Evolutionary conservation across 148 eudicot species (phyloP).

Genomic region (Limonium bicolor): DNA sequence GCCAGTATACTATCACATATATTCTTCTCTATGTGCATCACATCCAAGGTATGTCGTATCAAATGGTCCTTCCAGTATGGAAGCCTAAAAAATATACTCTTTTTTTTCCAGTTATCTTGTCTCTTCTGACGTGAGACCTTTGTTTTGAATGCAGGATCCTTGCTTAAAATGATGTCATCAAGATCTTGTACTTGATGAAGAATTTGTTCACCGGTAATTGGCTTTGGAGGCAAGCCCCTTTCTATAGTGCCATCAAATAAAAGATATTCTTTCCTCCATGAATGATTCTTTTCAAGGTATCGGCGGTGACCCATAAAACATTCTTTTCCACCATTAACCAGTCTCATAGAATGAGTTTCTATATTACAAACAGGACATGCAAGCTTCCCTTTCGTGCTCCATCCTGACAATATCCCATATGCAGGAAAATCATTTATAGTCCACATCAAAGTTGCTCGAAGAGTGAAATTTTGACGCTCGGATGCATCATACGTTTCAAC

Average conservation of each 20-base stretch:
- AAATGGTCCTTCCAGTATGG: slow-evolving; percentile 1
- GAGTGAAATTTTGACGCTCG: background rate
- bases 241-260: slow-evolving; percentile 2
- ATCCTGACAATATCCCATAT: slow-evolving; percentile 17
- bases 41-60: slow-evolving; percentile 9
- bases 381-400: slow-evolving; percentile 3
- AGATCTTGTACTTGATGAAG: background rate
- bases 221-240: background rate
- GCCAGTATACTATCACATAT: slow-evolving; percentile 6
- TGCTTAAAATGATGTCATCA: slow-evolving; percentile 2
- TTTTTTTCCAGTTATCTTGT: slow-evolving; percentile 1
- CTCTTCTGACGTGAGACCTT: background rate
- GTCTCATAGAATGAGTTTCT: background rate
- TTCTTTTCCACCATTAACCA: slow-evolving; percentile 1
- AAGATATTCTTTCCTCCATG: slow-evolving; percentile 2
- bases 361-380: background rate
- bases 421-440: slow-evolving; percentile 22
- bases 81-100: slow-evolving; percentile 7
- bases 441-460: slow-evolving; percentile 12
- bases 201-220: background rate
- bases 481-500: slow-evolving; percentile 12
- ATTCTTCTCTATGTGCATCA: slow-evolving; percentile 14
- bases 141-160: background rate
- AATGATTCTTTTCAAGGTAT: slow-evolving; percentile 1
- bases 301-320: slow-evolving; percentile 6